phyloP scores from a whole-genome alignment of 495 filamentous ascomycete genomes.

The Podospora australis region DNA sequence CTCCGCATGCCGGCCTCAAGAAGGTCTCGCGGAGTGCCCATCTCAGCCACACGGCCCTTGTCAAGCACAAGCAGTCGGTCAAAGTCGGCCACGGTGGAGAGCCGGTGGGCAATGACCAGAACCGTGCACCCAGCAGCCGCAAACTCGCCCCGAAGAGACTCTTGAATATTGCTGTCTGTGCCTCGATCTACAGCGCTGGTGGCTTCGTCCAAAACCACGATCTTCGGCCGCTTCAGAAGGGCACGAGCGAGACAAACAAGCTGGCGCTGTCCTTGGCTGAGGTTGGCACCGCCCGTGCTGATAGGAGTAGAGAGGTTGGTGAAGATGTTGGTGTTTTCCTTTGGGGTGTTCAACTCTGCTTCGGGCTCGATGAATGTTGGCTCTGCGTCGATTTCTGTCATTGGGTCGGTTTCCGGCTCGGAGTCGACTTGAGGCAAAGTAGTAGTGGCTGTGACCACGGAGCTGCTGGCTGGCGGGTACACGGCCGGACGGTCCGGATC shows the following conservation, averaged over 20 bases:
- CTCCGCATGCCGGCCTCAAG: constrained; percentile 12
- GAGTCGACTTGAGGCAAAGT: not conserved
- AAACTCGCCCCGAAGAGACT: constrained; percentile 62
- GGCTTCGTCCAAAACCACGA: constrained; percentile 81
- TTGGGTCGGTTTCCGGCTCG: constrained; percentile 4
- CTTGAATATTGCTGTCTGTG: constrained; percentile 64
- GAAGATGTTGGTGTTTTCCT: constrained; percentile 16
- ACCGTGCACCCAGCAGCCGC: constrained; percentile 66
- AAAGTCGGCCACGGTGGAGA: constrained; percentile 65
- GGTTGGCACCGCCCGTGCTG: constrained; percentile 39
- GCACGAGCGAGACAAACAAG: constrained; percentile 65
- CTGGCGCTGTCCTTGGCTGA: constrained; percentile 56
- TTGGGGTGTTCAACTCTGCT: not conserved
- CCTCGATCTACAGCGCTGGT: constrained; percentile 73
- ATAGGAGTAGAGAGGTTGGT: constrained; percentile 22
- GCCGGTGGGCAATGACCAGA: constrained; percentile 68
- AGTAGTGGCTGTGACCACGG: not conserved
- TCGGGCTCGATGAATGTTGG: constrained; percentile 2
- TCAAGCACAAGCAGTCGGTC: constrained; percentile 65
- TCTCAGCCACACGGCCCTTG: constrained; percentile 54
- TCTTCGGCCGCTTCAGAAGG: constrained; percentile 64
- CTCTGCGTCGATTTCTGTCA: constrained; percentile 1
- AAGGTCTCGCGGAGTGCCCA: constrained; percentile 19
- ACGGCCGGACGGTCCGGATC: not conserved
- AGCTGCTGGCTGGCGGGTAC: not conserved